Conservation (phyloP, 2,329 filamentous ascomycete species). For the Aspergillus fumigatiaffinis region DNA sequence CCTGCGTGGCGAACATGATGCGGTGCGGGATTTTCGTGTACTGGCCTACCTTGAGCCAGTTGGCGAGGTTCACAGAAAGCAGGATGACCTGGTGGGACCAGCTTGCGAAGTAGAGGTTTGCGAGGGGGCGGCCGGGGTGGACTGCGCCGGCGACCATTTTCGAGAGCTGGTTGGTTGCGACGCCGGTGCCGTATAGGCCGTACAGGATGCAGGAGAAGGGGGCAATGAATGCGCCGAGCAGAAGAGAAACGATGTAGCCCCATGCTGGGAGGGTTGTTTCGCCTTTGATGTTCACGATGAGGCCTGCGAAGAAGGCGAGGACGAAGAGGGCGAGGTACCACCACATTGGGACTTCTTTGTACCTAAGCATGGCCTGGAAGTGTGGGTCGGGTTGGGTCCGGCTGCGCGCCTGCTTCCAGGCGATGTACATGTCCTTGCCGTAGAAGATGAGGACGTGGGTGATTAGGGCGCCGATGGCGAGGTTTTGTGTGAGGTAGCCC, state of each 20-base stretch:
- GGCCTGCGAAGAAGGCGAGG: constrained; percentile 45
- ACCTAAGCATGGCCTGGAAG: constrained; percentile 22
- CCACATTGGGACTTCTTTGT: constrained; percentile 38
- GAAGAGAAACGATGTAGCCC: constrained; percentile 46
- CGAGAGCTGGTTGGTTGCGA: constrained; percentile 20
- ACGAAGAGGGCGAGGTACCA: constrained; percentile 46
- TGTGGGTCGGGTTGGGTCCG: constrained; percentile 19
- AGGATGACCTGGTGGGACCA: constrained; percentile 28
- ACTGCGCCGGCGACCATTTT: constrained; percentile 26
- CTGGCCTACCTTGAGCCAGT: constrained; percentile 17
- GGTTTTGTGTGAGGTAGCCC: constrained; percentile 15
- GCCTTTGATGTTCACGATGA: constrained; percentile 46
- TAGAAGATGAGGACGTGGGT: constrained; percentile 23
- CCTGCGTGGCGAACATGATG: constrained; percentile 54
- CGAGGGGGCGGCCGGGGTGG: constrained; percentile 22
- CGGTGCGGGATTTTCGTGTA: constrained; percentile 54
- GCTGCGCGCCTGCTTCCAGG: constrained; percentile 20
- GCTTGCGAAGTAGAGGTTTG: constrained; percentile 24
- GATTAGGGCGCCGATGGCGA: constrained; percentile 23
- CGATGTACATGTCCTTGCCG: constrained; percentile 18
- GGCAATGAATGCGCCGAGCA: constrained; percentile 44
- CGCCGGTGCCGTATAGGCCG: constrained; percentile 17
- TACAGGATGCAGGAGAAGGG: constrained; percentile 38
- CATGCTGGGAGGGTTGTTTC: constrained; percentile 47
- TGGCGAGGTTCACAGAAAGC: constrained; percentile 21